Percentiles rank a stretch among this genome's conserved stretches.
Conservation (phyloP, 768 basidiomycete genomes). For the Calvatia gigantea region DNA sequence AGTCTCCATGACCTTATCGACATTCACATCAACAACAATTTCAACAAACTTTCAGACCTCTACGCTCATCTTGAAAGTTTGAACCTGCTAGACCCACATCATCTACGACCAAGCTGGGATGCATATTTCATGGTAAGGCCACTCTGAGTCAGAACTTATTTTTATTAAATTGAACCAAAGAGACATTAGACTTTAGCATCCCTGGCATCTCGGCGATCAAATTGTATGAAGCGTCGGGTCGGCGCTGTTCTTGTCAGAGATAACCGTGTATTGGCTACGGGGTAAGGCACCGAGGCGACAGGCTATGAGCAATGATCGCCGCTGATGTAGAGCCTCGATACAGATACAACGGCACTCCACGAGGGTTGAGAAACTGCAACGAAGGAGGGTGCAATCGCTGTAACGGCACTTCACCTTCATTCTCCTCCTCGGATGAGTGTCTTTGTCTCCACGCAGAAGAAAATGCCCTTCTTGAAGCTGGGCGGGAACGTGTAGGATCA, state of each 20-base stretch:
- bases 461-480: conserved; percentile 93
- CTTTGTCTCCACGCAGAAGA: conserved; percentile 97
- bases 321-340: conserved; percentile 5
- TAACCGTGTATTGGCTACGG: conserved; percentile 74
- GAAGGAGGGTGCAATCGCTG: conserved; percentile 89
- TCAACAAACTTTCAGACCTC: conserved; percentile 48
- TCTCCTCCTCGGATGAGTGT: conserved; percentile 66
- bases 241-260: conserved; percentile 91
- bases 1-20: conserved; percentile 48
- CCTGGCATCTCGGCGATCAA: conserved; percentile 84
- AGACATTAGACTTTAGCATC: conserved; percentile 73
- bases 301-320: background rate
- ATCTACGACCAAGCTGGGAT: conserved; percentile 90
- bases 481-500: conserved; percentile 81
- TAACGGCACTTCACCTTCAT: conserved; percentile 47
- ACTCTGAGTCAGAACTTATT: background rate
- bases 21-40: conserved; percentile 64
- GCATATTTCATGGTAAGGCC: conserved; percentile 89
- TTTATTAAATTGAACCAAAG: background rate
- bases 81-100: conserved; percentile 66
- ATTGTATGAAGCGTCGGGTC: conserved; percentile 97
- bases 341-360: conserved; percentile 95
- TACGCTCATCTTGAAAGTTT: conserved; percentile 62
- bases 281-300: conserved; percentile 40
- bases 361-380: conserved; percentile 85